Evolutionary conservation across 2,329 filamentous ascomycete species (phyloP).

Genomic region (Epichloe brachyelytri): DNA sequence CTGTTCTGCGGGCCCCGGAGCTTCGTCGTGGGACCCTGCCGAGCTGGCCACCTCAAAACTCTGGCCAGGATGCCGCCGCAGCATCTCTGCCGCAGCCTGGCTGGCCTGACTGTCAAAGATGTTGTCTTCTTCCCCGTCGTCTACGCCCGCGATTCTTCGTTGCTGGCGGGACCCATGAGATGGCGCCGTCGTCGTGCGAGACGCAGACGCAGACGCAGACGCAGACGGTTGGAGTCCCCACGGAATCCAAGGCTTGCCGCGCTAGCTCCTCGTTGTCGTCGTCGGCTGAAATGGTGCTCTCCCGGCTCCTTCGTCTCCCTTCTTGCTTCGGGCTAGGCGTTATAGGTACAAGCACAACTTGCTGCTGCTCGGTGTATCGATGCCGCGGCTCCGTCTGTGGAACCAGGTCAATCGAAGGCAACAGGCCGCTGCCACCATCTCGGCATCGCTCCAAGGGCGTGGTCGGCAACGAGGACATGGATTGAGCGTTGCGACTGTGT

Average conservation of each 20-base stretch:
- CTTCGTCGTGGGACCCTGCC: conserved; percentile 29
- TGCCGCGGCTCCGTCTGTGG: conserved; percentile 45
- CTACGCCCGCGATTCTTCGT: conserved; percentile 7
- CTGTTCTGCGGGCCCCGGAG: conserved; percentile 29
- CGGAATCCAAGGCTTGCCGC: conserved; percentile 38
- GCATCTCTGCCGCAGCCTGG: conserved; percentile 62
- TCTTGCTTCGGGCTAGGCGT: conserved; percentile 29
- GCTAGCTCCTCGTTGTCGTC: conserved; percentile 47
- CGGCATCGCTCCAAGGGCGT: conserved; percentile 50
- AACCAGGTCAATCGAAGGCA: conserved; percentile 50
- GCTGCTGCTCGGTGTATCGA: conserved; percentile 26
- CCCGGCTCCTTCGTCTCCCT: conserved; percentile 55
- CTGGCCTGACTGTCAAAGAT: conserved; percentile 65
- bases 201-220: conserved; percentile 7
- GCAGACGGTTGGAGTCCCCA: conserved; percentile 26
- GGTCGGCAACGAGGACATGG: conserved; percentile 70
- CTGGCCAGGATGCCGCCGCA: conserved; percentile 45
- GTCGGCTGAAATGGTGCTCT: conserved; percentile 70
- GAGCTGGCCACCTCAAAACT: conserved; percentile 38
- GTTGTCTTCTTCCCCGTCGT: conserved; percentile 34
- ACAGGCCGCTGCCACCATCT: conserved; percentile 37
- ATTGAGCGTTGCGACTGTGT: conserved; percentile 67
- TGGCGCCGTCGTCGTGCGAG: conserved; percentile 14
- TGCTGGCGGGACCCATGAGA: conserved; percentile 7
- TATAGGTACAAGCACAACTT: conserved; percentile 29